A percentile compares a stretch with the other conserved stretches of the same genome.
Evolutionary conservation across 208 protist species (phyloP).

Genomic region (Wallacemonas collosoma): DNA sequence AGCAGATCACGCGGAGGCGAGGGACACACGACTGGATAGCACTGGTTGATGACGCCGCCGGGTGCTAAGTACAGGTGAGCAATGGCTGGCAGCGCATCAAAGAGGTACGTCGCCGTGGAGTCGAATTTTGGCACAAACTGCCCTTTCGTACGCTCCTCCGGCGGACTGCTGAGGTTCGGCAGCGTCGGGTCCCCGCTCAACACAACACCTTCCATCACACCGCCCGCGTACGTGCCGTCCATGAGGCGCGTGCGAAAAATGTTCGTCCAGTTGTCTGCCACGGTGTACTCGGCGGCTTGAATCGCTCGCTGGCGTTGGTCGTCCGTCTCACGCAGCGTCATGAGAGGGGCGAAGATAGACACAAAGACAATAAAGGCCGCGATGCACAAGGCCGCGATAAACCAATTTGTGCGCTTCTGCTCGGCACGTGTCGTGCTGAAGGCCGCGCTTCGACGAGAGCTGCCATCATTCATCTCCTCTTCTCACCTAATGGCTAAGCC

Average conservation of each 20-base stretch:
- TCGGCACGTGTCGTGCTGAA: neutral
- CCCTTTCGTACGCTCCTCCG: slow-evolving; percentile 17
- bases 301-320: neutral
- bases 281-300: slow-evolving; percentile 18
- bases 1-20: slow-evolving; percentile 1
- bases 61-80: slow-evolving; percentile 26
- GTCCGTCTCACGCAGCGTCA: slow-evolving; percentile 24
- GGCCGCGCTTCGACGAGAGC: neutral
- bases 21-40: slow-evolving; percentile 10
- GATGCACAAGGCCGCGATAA: slow-evolving; percentile 28
- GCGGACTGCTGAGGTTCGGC: slow-evolving; percentile 29
- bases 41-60: slow-evolving; percentile 40
- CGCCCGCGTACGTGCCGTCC: slow-evolving; percentile 31
- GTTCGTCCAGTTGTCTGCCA: slow-evolving; percentile 25
- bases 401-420: slow-evolving; percentile 36
- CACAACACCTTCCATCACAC: slow-evolving; percentile 54
- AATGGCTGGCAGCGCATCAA: neutral
- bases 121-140: slow-evolving; percentile 31
- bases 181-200: slow-evolving; percentile 33
- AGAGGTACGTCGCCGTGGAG: neutral
- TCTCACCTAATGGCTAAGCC: neutral
- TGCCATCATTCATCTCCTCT: slow-evolving; percentile 4
- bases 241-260: slow-evolving; percentile 40
- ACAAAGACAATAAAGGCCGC: slow-evolving; percentile 35
- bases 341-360: slow-evolving; percentile 35